phyloP scores from a whole-genome alignment of 192 early-diverging fungal genomes.

The Gamsiella multidivaricata region DNA sequence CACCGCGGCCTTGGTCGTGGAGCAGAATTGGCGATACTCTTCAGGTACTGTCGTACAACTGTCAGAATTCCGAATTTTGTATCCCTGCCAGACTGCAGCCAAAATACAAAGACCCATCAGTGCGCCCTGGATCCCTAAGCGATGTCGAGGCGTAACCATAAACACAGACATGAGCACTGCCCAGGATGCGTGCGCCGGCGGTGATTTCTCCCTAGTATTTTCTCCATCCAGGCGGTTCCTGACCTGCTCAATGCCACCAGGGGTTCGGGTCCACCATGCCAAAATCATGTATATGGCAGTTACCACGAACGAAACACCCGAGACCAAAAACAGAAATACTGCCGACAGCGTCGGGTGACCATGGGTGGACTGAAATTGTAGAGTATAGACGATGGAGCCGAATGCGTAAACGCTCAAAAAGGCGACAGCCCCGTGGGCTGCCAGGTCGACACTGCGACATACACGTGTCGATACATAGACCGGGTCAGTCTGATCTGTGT shows the following conservation, averaged over 20 bases:
- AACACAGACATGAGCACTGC: neutral
- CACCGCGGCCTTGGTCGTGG: constrained; percentile 21
- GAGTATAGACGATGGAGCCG: constrained; percentile 6
- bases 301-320: constrained; percentile 10
- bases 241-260: neutral
- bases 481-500: neutral
- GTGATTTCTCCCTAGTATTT: neutral
- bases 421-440: constrained; percentile 8
- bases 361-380: constrained; percentile 4
- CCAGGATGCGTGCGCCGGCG: neutral
- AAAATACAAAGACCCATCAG: neutral
- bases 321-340: constrained; percentile 18
- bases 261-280: constrained; percentile 25
- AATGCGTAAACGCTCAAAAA: constrained; percentile 32
- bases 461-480: constrained; percentile 1
- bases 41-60: neutral
- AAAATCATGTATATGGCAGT: constrained; percentile 13
- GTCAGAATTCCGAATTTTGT: constrained; percentile 11
- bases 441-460: constrained; percentile 6
- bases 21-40: constrained; percentile 6
- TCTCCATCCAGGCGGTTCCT: neutral
- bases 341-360: constrained; percentile 8
- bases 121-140: constrained; percentile 10
- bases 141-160: constrained; percentile 4
- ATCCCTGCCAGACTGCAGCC: constrained; percentile 1